A percentile compares a stretch with the other conserved stretches of the same genome.
phyloP scores from a whole-genome alignment of 768 basidiomycete species.

The Amylocystis lapponica region DNA sequence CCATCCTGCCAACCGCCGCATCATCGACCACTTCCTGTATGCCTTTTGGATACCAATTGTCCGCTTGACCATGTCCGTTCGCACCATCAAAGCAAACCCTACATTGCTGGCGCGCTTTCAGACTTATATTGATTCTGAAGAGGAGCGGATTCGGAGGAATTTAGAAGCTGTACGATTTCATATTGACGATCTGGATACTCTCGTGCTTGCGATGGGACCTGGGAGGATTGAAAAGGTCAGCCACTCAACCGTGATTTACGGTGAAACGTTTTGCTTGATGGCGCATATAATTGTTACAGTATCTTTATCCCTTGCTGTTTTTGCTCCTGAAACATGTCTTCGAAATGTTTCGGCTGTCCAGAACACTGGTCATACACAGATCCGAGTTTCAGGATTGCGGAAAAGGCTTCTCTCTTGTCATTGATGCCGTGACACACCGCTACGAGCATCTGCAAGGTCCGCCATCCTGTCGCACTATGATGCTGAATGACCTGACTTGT shows the following conservation, averaged over 20 bases:
- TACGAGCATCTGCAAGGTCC: too few relatives aligned
- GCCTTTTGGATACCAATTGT: slow-evolving; percentile 4
- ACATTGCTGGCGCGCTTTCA: slow-evolving; percentile 19
- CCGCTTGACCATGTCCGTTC: slow-evolving; percentile 9
- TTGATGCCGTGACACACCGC: too few relatives aligned
- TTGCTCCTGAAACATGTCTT: slow-evolving; percentile 30
- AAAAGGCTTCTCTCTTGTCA: too few relatives aligned
- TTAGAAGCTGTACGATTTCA: slow-evolving; percentile 26
- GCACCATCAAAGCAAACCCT: slow-evolving; percentile 14
- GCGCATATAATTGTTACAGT: slow-evolving; percentile 14
- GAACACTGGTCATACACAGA: slow-evolving; percentile 20
- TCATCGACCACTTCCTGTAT: slow-evolving; percentile 23
- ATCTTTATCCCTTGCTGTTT: slow-evolving; percentile 30
- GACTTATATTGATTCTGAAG: slow-evolving; percentile 20
- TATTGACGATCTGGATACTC: slow-evolving; percentile 27
- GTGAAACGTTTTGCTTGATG: not conserved
- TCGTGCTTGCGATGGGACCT: slow-evolving; percentile 24
- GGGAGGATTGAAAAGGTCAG: slow-evolving; percentile 31
- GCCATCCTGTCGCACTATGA: too few relatives aligned
- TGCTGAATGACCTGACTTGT: too few relatives aligned
- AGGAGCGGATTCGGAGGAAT: slow-evolving; percentile 21
- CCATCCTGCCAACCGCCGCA: slow-evolving; percentile 11
- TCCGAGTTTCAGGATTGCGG: slow-evolving; percentile 25
- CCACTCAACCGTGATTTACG: not conserved
- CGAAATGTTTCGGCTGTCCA: slow-evolving; percentile 25